phyloP scores from a whole-genome alignment of 1,139 yeast genomes.

The Debaryomyces coudertii region DNA sequence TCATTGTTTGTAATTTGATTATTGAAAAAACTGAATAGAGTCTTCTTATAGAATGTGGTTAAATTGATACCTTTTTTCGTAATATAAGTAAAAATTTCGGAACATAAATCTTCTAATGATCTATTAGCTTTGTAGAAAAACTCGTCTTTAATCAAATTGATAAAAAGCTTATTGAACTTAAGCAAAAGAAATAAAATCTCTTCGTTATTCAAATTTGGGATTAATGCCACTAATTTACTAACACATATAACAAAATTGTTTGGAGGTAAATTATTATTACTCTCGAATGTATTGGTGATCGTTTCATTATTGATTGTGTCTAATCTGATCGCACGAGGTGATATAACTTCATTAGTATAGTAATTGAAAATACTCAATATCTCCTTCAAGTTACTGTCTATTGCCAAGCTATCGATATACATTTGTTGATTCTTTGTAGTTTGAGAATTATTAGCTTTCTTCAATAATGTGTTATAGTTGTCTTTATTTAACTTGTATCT shows the following conservation, averaged over 20 bases:
- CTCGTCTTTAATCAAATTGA: slow-evolving; percentile 36
- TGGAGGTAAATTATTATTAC: slow-evolving; percentile 22
- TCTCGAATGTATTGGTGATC: slow-evolving; percentile 15
- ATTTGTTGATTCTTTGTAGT: slow-evolving; percentile 21
- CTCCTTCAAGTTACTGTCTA: slow-evolving; percentile 27
- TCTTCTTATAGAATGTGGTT: slow-evolving; percentile 26
- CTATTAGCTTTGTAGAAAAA: slow-evolving; percentile 42
- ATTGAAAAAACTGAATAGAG: slow-evolving; percentile 29
- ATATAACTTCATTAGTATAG: slow-evolving; percentile 32
- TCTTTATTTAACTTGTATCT: slow-evolving; percentile 35
- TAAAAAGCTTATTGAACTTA: slow-evolving; percentile 36
- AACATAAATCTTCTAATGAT: slow-evolving; percentile 37
- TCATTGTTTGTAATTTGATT: slow-evolving; percentile 17
- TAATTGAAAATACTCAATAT: slow-evolving; percentile 37
- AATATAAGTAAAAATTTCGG: slow-evolving; percentile 36
- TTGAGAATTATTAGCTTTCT: slow-evolving; percentile 27
- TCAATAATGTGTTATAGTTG: slow-evolving; percentile 33
- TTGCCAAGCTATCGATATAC: slow-evolving; percentile 24
- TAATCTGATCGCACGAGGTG: slow-evolving; percentile 14
- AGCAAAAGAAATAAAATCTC: slow-evolving; percentile 38
- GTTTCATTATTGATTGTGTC: slow-evolving; percentile 19
- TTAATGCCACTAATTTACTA: slow-evolving; percentile 22
- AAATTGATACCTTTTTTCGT: slow-evolving; percentile 42
- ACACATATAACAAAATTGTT: slow-evolving; percentile 29
- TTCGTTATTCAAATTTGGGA: slow-evolving; percentile 31